These are phyloP conservation scores for Yamadazyma atlantica DNA, from an alignment of 1,139 yeast genomes.

Conservation along the genomic window DNA sequence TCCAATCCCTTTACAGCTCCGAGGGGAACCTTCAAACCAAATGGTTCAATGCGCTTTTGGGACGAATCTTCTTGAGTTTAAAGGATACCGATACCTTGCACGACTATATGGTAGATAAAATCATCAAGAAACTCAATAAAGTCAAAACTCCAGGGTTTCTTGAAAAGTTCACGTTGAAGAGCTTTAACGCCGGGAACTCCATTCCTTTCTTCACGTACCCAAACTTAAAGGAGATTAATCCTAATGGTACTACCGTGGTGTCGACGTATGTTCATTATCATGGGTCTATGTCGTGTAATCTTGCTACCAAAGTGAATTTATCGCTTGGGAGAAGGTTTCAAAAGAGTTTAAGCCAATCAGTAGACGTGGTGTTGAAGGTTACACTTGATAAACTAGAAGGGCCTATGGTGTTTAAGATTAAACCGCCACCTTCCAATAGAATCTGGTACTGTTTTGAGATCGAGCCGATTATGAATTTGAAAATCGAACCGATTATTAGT, in stretches of 20 bases:
- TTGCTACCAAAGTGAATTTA: slow-evolving; percentile 76
- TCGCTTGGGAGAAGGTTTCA: slow-evolving; percentile 66
- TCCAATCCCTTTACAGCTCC: slow-evolving; percentile 74
- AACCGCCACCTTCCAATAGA: slow-evolving; percentile 89
- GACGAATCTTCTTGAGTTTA: slow-evolving; percentile 74
- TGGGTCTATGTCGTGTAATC: slow-evolving; percentile 72
- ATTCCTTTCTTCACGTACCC: slow-evolving; percentile 84
- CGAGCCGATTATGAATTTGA: slow-evolving; percentile 73
- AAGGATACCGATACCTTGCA: slow-evolving; percentile 71
- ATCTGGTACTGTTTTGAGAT: slow-evolving; percentile 86
- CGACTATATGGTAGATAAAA: slow-evolving; percentile 52
- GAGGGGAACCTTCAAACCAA: slow-evolving; percentile 82
- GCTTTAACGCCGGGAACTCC: slow-evolving; percentile 73
- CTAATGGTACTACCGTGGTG: slow-evolving; percentile 76
- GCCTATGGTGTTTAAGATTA: slow-evolving; percentile 63
- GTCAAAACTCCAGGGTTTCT: slow-evolving; percentile 85
- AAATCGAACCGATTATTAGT: slow-evolving; percentile 85
- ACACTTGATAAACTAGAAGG: slow-evolving; percentile 72
- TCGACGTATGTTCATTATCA: slow-evolving; percentile 63
- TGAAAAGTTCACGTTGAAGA: slow-evolving; percentile 74
- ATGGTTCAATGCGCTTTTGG: slow-evolving; percentile 88
- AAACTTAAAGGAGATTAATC: slow-evolving; percentile 62
- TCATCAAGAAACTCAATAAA: slow-evolving; percentile 71
- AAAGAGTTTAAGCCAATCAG: slow-evolving; percentile 54
- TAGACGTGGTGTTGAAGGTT: slow-evolving; percentile 72